Evolutionary conservation across 257 asterid genomes (phyloP).

Genomic region (Pogostemon cablin): DNA sequence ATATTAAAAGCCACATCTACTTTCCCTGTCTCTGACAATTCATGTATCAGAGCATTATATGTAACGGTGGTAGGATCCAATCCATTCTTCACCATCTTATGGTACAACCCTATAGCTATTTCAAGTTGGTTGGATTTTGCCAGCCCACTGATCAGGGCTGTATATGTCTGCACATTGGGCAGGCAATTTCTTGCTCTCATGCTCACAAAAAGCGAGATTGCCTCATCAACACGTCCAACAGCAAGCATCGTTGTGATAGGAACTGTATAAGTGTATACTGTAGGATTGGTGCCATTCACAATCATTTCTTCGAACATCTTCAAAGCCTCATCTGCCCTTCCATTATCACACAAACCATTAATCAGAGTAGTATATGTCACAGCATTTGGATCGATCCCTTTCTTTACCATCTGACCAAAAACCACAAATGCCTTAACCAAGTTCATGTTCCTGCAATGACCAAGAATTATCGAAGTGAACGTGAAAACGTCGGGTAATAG

Average conservation of each 20-base stretch:
- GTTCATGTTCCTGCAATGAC: conserved; percentile 72
- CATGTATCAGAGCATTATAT: conserved; percentile 69
- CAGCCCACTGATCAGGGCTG: conserved; percentile 78
- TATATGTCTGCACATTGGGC: conserved; percentile 82
- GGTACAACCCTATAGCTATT: conserved; percentile 81
- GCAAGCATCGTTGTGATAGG: conserved; percentile 66
- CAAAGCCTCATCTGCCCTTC: conserved; percentile 71
- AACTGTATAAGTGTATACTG: conserved; percentile 70
- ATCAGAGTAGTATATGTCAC: conserved; percentile 71
- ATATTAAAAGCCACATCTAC: conserved; percentile 51
- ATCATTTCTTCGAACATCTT: conserved; percentile 72
- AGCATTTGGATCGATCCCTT: conserved; percentile 71
- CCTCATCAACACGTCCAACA: conserved; percentile 62
- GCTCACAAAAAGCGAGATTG: conserved; percentile 63
- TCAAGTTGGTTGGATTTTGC: conserved; percentile 61
- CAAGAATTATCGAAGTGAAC: conserved; percentile 75
- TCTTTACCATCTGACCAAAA: conserved; percentile 73
- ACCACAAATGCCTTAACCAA: conserved; percentile 66
- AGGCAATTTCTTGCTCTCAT: conserved; percentile 65
- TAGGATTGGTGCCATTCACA: conserved; percentile 64
- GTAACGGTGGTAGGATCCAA: conserved; percentile 73
- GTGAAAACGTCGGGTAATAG: conserved; percentile 84
- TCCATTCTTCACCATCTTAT: conserved; percentile 75
- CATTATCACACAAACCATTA: conserved; percentile 76
- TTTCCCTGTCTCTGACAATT: conserved; percentile 56